Conservation (phyloP, 257 asterid genomes). For the Solanum lycopersicoides region DNA sequence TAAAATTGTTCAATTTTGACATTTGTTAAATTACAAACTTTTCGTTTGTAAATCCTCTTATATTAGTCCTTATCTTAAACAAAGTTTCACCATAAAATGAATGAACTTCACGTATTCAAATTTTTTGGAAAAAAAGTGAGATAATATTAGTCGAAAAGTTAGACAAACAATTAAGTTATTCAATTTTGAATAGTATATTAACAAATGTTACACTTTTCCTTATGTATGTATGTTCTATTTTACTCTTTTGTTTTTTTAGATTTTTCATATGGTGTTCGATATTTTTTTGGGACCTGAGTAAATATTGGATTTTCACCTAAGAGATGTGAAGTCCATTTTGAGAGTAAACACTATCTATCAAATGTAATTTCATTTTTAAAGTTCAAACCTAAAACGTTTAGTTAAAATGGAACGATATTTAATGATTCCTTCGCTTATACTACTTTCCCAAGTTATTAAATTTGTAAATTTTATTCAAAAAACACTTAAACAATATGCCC, state of each 20-base stretch:
- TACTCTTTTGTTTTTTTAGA: fast-evolving
- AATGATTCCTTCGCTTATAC: not conserved
- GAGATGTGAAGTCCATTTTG: not conserved
- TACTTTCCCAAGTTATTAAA: not conserved
- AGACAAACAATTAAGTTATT: fast-evolving
- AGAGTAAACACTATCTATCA: not conserved
- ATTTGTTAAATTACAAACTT: not conserved
- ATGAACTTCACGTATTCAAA: not conserved
- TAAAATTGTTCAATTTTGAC: not conserved
- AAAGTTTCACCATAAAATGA: not conserved
- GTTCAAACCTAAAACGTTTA: not conserved
- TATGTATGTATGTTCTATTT: not conserved
- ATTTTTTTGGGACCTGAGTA: not conserved
- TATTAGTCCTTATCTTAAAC: not conserved
- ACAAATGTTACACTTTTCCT: not conserved
- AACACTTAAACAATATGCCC: not conserved
- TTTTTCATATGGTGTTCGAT: not conserved
- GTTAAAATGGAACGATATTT: not conserved
- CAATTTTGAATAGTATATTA: not conserved
- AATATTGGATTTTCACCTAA: not conserved
- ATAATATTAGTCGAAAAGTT: not conserved
- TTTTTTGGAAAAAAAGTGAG: not conserved
- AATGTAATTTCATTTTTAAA: not conserved
- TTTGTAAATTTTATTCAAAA: too few species aligned
- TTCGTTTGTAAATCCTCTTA: not conserved